phyloP scores from a whole-genome alignment of 2,329 filamentous ascomycete species.

The Penicillium sclerotigenum region DNA sequence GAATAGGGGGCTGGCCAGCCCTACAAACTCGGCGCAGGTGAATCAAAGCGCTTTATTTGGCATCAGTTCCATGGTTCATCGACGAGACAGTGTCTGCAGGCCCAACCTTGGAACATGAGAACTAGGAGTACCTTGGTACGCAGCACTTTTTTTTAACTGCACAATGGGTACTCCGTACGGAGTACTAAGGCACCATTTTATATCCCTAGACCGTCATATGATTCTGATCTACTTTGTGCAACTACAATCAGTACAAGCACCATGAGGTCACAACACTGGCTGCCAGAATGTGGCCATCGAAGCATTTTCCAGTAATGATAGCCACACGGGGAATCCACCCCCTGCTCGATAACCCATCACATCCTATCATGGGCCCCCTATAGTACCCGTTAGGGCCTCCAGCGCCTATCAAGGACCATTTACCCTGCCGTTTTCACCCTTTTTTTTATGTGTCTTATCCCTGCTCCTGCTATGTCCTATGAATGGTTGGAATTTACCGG shows the following conservation, averaged over 20 bases:
- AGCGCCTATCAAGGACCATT: conserved; percentile 1
- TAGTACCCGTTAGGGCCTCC: conserved; percentile 12
- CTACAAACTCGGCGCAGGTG: not conserved
- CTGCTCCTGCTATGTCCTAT: not conserved
- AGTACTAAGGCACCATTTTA: not conserved
- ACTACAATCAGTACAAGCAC: conserved; percentile 9
- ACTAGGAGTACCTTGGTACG: not conserved
- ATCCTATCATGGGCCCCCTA: conserved; percentile 15
- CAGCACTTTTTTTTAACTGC: not conserved
- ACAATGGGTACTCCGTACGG: not conserved
- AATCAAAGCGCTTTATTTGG: conserved; percentile 1
- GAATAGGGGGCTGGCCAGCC: conserved; percentile 23
- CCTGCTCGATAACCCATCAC: conserved; percentile 9
- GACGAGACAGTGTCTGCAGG: not conserved
- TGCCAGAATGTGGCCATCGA: conserved; percentile 14
- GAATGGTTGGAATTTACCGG: conserved; percentile 7
- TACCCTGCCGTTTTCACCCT: conserved; percentile 12
- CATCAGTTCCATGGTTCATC: conserved; percentile 3
- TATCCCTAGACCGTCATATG: not conserved
- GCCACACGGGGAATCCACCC: conserved; percentile 16
- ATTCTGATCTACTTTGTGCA: not conserved
- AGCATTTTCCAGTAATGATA: conserved; percentile 28
- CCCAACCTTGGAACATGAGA: not conserved
- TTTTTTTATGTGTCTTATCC: conserved; percentile 5
- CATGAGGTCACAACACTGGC: not conserved